Base-by-base conservation (phyloP, 208 protist genomes). In the Wallacemonas sp. region DNA sequence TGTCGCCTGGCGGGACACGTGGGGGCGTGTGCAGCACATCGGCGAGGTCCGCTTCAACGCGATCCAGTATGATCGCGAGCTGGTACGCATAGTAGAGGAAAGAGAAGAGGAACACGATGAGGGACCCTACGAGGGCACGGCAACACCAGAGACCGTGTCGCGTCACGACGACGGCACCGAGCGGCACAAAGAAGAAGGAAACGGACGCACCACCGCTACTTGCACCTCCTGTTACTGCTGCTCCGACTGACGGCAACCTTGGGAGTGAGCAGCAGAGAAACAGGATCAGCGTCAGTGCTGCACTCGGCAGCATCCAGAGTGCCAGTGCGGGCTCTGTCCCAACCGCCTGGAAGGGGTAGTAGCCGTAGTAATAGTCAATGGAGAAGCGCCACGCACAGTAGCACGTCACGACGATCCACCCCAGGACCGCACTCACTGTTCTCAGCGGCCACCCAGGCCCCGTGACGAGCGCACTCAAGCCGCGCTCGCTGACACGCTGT, bases 381-480 rank as follows among this genome's bases (percentile, higher is more conserved):
- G 61, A 65, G 33, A 73, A 52, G 8, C 62, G 62, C 72, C 72
- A 78, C 17, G 56, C 43, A 21, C 47, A 52, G 62, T 72, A 49
- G 1, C 33, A 41, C 1, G 48, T 69, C 36, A 46, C 46, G 30
- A 62, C 32, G 0, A 78, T n/a, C 32, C 61, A 73, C 9, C 72
- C 72, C 0, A 78, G 23, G 2, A 46, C 4, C 11, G 26, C 23
- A 48, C 36, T 34, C 11, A 48, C 16, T 14, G 36, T 33, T 11
- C 57, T n/a, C 23, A 63, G 12, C 8, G 57, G 57, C 39, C 57
- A 58, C 30, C 4, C 6, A 9, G 12, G 23, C 52, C 19, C 6
- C 26, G 44, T 49, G 19, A 49, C 17, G 17, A 16, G 17, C n/a
- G n/a, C n/a, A n/a, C n/a, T n/a, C n/a, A n/a, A n/a, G n/a, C n/a